Percentiles rank a stretch among this genome's conserved stretches.
Evolutionary conservation across 2,329 filamentous ascomycete genomes (phyloP).

Genomic region (Venturia oleaginea): DNA sequence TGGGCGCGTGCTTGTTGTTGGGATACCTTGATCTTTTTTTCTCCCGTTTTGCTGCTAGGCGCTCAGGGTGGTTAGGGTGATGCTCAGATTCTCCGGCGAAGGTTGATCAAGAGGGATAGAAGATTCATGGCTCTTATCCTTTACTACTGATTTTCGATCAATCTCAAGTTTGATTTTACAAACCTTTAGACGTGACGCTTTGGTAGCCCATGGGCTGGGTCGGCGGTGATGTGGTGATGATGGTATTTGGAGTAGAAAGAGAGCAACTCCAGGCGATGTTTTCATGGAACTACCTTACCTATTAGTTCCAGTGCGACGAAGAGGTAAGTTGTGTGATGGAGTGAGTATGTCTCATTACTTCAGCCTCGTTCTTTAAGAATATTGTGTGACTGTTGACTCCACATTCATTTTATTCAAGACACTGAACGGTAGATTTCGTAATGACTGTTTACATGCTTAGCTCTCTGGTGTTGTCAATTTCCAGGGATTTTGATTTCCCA

Average conservation of each 20-base stretch:
- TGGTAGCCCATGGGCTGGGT: neutral
- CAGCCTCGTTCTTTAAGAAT: neutral
- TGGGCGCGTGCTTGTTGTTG: neutral
- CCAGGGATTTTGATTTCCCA: neutral
- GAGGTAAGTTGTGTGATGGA: neutral
- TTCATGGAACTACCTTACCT: neutral
- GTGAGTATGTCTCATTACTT: constrained; percentile 1
- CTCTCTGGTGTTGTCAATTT: neutral
- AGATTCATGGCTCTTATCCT: neutral
- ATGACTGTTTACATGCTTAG: too few species aligned
- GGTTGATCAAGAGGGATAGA: neutral
- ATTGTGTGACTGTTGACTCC: neutral
- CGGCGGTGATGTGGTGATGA: neutral
- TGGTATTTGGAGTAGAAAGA: neutral
- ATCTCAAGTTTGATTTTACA: constrained; percentile 2
- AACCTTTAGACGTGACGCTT: neutral
- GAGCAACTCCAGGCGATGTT: neutral
- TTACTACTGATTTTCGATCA: constrained; percentile 6
- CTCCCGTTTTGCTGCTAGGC: neutral
- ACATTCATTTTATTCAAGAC: too few species aligned
- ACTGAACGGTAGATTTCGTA: too few species aligned
- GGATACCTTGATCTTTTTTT: neutral
- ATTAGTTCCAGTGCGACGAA: neutral
- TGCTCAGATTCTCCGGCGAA: neutral
- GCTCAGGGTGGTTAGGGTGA: neutral